A percentile compares a stretch with the other conserved stretches of the same genome.
Conservation (phyloP, 2,329 filamentous ascomycete species). For the Ceratocystis papillata region DNA sequence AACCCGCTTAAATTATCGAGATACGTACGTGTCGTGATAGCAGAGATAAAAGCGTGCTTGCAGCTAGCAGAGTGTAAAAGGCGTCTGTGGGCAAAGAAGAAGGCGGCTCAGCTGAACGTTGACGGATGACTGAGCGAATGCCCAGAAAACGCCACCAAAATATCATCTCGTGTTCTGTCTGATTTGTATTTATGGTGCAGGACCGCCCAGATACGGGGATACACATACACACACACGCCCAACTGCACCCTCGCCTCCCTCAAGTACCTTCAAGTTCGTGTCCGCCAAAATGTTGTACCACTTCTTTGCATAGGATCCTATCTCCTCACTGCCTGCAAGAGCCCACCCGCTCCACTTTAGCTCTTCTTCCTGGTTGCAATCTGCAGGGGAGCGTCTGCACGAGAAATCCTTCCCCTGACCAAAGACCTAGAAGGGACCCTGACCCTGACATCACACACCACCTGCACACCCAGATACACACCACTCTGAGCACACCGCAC, state of each 20-base stretch:
- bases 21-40: not conserved
- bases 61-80: not conserved
- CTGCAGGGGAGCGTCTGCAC: not conserved
- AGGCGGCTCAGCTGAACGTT: not conserved
- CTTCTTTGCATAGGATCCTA: not conserved
- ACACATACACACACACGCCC: not conserved
- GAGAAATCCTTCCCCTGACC: not conserved
- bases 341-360: not conserved
- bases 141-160: not conserved
- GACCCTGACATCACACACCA: not conserved
- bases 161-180: not conserved
- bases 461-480: too few species aligned
- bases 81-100: not conserved
- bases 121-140: not conserved
- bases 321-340: not conserved
- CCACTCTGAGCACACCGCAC: too few species aligned
- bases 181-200: not conserved
- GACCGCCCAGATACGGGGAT: not conserved
- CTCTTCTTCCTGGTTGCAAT: not conserved
- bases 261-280: not conserved
- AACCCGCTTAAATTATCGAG: not conserved
- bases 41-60: not conserved
- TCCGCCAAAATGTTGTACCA: not conserved
- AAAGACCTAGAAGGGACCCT: not conserved
- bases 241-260: too few species aligned